These are phyloP conservation scores for Boletales sp. DNA, from an alignment of 768 basidiomycete genomes.

Conservation along the genomic window DNA sequence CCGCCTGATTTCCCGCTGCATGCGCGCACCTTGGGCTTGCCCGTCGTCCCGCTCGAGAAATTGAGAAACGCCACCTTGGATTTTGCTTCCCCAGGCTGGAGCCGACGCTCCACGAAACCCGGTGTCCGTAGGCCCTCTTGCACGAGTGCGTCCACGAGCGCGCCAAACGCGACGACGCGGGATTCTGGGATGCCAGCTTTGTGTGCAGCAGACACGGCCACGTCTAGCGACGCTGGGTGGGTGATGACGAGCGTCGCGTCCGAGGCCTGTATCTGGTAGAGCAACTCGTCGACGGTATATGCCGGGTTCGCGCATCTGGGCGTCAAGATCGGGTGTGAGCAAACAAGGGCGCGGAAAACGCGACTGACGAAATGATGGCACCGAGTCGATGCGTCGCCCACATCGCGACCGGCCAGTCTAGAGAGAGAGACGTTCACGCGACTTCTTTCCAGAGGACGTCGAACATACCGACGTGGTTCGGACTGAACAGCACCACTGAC, in stretches of 20 bases:
- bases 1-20: neutral
- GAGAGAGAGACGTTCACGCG: neutral
- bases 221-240: conserved; percentile 25
- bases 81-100: conserved; percentile 56
- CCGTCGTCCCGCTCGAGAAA: conserved; percentile 77
- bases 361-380: conserved; percentile 52
- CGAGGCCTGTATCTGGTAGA: conserved; percentile 30
- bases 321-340: neutral
- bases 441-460: neutral
- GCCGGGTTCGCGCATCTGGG: conserved; percentile 33
- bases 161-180: conserved; percentile 28
- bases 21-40: conserved; percentile 34
- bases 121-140: conserved; percentile 36
- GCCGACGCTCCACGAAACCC: conserved; percentile 42
- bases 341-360: neutral
- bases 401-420: conserved; percentile 53
- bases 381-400: conserved; percentile 63
- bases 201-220: conserved; percentile 29
- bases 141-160: conserved; percentile 44
- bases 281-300: conserved; percentile 30
- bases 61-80: conserved; percentile 62
- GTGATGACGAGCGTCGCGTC: conserved; percentile 28
- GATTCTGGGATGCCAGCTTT: conserved; percentile 27
- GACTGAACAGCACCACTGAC: conserved; percentile 59
- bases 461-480: conserved; percentile 56